Conservation (phyloP, 768 basidiomycete species). For the Termitomyces titanicus region DNA sequence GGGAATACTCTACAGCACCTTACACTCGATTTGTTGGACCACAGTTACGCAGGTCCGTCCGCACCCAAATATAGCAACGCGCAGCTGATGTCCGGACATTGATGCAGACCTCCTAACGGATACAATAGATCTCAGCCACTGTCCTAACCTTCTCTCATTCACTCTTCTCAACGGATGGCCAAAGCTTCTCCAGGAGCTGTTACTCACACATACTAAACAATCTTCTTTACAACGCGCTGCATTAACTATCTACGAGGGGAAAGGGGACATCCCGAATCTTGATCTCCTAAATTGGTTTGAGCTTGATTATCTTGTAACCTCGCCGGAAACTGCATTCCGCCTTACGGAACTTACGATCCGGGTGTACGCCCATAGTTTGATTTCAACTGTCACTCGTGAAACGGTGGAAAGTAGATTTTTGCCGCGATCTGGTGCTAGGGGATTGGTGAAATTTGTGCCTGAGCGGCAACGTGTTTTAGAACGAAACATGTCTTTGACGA, state of each 20-base stretch:
- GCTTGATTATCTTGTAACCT: slow-evolving; percentile 9
- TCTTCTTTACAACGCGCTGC: slow-evolving; percentile 2
- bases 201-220: slow-evolving; percentile 4
- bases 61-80: neutral
- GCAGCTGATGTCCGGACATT: neutral
- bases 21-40: slow-evolving; percentile 12
- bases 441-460: slow-evolving; percentile 8
- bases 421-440: slow-evolving; percentile 10
- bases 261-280: slow-evolving; percentile 12
- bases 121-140: slow-evolving; percentile 9
- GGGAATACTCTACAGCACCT: slow-evolving; percentile 11
- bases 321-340: slow-evolving; percentile 6
- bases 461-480: slow-evolving; percentile 7
- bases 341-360: slow-evolving; percentile 9
- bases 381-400: slow-evolving; percentile 6
- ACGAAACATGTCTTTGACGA: neutral
- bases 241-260: slow-evolving; percentile 13
- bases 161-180: slow-evolving; percentile 15
- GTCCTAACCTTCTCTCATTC: slow-evolving; percentile 12
- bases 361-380: slow-evolving; percentile 9
- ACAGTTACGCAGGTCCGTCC: slow-evolving; percentile 7
- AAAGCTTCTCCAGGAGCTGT: slow-evolving; percentile 8
- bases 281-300: slow-evolving; percentile 13
- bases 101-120: slow-evolving; percentile 5
- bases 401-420: slow-evolving; percentile 9